Percentiles rank a stretch among this genome's conserved stretches.
phyloP scores from a whole-genome alignment of 129 eudicot species.

The Mikania micrantha region DNA sequence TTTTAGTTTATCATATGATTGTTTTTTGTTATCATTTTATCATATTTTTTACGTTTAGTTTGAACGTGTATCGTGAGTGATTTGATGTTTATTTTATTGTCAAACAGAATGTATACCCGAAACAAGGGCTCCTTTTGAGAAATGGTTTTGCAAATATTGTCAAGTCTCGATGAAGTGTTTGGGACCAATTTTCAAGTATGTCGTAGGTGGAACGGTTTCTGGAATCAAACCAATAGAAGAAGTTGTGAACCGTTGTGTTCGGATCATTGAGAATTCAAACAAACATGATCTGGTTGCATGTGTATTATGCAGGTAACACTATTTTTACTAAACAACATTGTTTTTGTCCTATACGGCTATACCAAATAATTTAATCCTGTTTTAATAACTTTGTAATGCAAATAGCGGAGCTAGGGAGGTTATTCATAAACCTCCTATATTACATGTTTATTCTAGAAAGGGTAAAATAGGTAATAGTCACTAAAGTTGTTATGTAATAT shows the following conservation, averaged over 20 bases:
- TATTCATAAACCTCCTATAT: no score
- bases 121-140: constrained; percentile 34
- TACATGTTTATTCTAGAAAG: no score
- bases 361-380: not conserved
- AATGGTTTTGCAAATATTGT: constrained; percentile 77
- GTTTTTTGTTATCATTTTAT: not conserved
- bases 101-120: constrained; percentile 50
- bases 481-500: no score
- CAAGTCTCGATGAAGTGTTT: constrained; percentile 38
- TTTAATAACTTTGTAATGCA: no score
- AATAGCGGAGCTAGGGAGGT: no score
- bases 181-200: constrained; percentile 7
- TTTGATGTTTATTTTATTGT: constrained; percentile 5
- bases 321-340: not conserved
- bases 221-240: constrained; percentile 33
- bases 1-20: not conserved
- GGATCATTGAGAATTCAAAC: constrained; percentile 43
- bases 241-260: constrained; percentile 46
- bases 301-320: constrained; percentile 62
- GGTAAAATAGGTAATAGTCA: no score
- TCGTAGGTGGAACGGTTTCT: not conserved
- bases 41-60: not conserved
- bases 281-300: constrained; percentile 43
- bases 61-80: not conserved
- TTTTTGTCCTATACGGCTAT: not conserved